Evolutionary conservation across 2,329 filamentous ascomycete genomes (phyloP).

Genomic region (Ilyonectria destructans): DNA sequence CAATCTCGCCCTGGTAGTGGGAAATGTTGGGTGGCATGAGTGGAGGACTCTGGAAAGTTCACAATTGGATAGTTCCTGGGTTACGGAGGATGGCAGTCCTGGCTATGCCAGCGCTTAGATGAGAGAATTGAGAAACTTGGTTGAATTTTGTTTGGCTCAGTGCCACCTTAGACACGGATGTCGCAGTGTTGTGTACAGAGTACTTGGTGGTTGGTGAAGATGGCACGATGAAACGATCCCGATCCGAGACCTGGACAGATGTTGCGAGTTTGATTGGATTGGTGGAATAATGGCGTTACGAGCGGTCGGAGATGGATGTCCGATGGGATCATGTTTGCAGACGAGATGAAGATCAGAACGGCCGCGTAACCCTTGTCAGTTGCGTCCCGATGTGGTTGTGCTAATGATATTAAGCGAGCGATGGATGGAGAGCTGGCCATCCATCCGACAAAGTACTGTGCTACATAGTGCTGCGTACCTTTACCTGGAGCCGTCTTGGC

Average conservation of each 20-base stretch:
- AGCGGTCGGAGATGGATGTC: slow-evolving; percentile 4
- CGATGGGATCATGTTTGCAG: slow-evolving; percentile 1
- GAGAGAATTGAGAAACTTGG: slow-evolving; percentile 19
- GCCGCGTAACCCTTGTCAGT: slow-evolving; percentile 16
- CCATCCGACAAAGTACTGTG: not conserved
- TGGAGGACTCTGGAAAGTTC: slow-evolving; percentile 23
- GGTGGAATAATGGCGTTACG: slow-evolving; percentile 15
- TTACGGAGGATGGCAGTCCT: not conserved
- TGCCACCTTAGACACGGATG: not conserved
- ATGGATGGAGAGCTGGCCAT: not conserved
- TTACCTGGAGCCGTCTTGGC: not conserved
- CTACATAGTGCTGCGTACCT: not conserved
- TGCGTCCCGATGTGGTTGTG: not conserved
- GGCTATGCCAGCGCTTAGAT: slow-evolving; percentile 20
- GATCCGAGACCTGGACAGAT: not conserved
- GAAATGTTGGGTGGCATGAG: slow-evolving; percentile 22
- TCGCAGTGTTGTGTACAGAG: not conserved
- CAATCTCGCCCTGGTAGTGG: slow-evolving; percentile 17
- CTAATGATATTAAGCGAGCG: not conserved
- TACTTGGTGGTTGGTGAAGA: not conserved
- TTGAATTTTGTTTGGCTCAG: not conserved
- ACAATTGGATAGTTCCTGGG: slow-evolving; percentile 14
- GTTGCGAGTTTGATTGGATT: not conserved
- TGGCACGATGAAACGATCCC: not conserved
- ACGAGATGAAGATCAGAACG: slow-evolving; percentile 24